Evolutionary conservation across 345 rosid species (phyloP), one percentile per base, ranked within the genome.

Genomic region (Noccaea bulbosa): DNA sequence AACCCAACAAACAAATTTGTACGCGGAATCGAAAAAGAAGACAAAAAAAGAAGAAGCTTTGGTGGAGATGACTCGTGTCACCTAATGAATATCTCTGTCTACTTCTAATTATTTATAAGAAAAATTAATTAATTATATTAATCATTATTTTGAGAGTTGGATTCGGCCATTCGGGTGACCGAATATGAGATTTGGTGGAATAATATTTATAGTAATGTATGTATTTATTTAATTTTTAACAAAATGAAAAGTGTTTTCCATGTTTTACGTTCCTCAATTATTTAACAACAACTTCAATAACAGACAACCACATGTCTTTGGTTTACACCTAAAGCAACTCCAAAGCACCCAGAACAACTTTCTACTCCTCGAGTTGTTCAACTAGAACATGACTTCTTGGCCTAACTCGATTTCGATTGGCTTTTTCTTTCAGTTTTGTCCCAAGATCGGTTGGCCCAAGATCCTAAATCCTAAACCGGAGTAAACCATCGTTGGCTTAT

Each of bases 41-140:
- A 15, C n/a, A 30, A 32, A 10, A 30, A 40, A 24, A n/a, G 3
- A 39, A 27, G 34, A 34, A 51, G 56, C 22, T 60, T 35, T 67
- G 46, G 78, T 74, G 67, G 55, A 50, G 74, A 45, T 54, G 70
- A 62, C 68, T 62, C 79, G 75, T 75, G 79, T 69, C 79, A 43
- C 11, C 65, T 69, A 24, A 44, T 66, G 8, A 66, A 58, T 12
- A 11, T 60, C 15, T 54, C 45, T 35, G 7, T 44, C 9, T 60
- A 11, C 8, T 40, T 10, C n/a, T 37, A 53, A 27, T 40, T 70
- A n/a, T 47, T 69, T 58, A 9, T 27, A 48, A 14, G 33, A 22
- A 44, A 30, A 30, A 12, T 10, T 6, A 35, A 47, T 37, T 16
- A 54, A 54, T 38, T 6, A 68, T 2, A 67, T 6, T 41, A 67